Evolutionary conservation across 2,329 filamentous ascomycete species (phyloP).

Genomic region (Plenodomus tracheiphilus): DNA sequence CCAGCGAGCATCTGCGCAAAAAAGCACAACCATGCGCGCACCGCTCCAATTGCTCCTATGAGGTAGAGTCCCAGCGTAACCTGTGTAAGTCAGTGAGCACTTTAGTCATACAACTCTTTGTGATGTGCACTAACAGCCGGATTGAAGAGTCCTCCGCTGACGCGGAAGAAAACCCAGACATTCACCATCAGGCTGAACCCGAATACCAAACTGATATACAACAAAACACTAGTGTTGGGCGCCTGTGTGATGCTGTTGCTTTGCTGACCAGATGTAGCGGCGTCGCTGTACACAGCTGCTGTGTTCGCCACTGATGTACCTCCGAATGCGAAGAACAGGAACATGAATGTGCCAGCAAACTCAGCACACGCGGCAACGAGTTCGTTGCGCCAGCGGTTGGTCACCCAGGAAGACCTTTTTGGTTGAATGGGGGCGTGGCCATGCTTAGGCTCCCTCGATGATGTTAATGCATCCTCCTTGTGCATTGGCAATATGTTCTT

Average conservation of each 20-base stretch:
- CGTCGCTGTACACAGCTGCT: conserved; percentile 24
- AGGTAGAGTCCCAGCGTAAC: conserved; percentile 44
- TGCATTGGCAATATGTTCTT: conserved; percentile 15
- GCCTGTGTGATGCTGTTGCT: conserved; percentile 32
- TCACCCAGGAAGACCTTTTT: not conserved
- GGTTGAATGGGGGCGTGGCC: not conserved
- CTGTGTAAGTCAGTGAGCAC: conserved; percentile 17
- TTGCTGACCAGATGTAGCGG: conserved; percentile 24
- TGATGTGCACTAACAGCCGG: conserved; percentile 44
- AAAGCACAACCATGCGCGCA: conserved; percentile 38
- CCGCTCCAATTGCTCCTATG: conserved; percentile 28
- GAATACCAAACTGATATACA: conserved; percentile 45
- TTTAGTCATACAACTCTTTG: not conserved
- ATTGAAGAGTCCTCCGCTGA: conserved; percentile 46
- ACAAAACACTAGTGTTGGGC: conserved; percentile 36
- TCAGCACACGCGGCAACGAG: conserved; percentile 42
- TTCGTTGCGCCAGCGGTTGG: conserved; percentile 36
- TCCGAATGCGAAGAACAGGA: conserved; percentile 47
- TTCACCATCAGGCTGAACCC: conserved; percentile 46
- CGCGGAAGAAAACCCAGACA: conserved; percentile 47
- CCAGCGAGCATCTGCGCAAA: conserved; percentile 43
- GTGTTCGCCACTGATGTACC: conserved; percentile 45
- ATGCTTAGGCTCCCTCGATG: conserved; percentile 1
- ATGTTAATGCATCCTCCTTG: conserved; percentile 1
- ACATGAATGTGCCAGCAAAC: conserved; percentile 47